Conservation (phyloP, 768 basidiomycete species). For the Mrakia gelida region DNA sequence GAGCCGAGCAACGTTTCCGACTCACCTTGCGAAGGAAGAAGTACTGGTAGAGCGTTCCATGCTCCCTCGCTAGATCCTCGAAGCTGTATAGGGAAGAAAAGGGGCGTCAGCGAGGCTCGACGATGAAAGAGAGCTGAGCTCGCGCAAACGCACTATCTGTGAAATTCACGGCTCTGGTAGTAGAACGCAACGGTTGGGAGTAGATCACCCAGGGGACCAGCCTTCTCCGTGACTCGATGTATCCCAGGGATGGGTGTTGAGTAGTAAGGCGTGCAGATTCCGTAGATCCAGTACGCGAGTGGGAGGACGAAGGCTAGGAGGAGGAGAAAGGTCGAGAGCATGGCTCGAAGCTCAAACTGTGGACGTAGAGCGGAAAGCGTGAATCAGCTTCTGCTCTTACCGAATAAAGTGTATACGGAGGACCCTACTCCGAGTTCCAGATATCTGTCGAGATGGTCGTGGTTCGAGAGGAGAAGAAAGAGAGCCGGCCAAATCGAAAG, state of each 20-base stretch:
- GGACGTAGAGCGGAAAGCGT: neutral
- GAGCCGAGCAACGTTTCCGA: neutral
- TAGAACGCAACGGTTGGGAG: neutral
- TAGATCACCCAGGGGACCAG: neutral
- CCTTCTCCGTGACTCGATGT: neutral
- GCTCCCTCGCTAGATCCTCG: neutral
- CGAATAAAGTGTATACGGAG: no score
- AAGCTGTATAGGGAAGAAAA: neutral
- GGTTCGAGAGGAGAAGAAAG: no score
- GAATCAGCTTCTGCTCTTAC: neutral
- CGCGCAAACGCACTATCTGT: neutral
- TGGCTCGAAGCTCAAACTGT: neutral
- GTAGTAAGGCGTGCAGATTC: neutral
- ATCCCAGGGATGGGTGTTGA: neutral
- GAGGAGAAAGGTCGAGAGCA: neutral
- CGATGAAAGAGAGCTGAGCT: neutral
- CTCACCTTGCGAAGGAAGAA: constrained; percentile 11
- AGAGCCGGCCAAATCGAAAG: no score
- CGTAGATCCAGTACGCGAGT: neutral
- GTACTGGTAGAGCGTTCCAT: constrained; percentile 1
- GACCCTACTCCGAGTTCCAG: no score
- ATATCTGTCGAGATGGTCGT: no score
- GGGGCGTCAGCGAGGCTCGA: neutral
- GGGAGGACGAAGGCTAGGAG: neutral
- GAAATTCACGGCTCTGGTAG: neutral